phyloP scores from a whole-genome alignment of 805 yeast species.

The Cyberlindnera japonica region DNA sequence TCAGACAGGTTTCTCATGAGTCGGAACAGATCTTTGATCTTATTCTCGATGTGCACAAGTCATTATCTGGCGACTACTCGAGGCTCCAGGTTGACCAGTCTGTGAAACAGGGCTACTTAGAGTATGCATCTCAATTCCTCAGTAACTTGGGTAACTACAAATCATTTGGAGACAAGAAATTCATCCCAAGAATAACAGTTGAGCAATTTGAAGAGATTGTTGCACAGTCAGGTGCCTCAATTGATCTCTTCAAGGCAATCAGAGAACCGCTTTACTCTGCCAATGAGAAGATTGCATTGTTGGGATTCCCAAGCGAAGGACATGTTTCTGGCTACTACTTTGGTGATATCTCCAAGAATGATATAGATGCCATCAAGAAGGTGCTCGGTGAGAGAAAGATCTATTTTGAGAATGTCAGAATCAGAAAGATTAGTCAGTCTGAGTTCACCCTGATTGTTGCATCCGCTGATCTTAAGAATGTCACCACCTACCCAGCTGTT shows the following conservation, averaged over 20 bases:
- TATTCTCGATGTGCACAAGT: conserved; percentile 55
- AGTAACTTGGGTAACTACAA: conserved; percentile 76
- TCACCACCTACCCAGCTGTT: conserved; percentile 50
- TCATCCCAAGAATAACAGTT: conserved; percentile 59
- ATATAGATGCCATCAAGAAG: conserved; percentile 62
- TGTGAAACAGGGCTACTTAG: conserved; percentile 48
- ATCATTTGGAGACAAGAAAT: conserved; percentile 86
- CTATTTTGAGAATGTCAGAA: conserved; percentile 78
- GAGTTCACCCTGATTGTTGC: conserved; percentile 66
- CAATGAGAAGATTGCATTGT: conserved; percentile 44
- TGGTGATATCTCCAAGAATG: conserved; percentile 49
- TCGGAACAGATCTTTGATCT: conserved; percentile 73
- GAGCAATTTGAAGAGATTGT: conserved; percentile 49
- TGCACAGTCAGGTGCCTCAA: conserved; percentile 34
- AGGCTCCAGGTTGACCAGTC: conserved; percentile 35
- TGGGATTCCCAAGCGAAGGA: conserved; percentile 79
- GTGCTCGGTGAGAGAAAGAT: conserved; percentile 60
- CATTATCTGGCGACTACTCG: conserved; percentile 45
- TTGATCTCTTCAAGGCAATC: conserved; percentile 35
- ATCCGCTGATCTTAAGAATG: conserved; percentile 49
- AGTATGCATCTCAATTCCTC: conserved; percentile 72
- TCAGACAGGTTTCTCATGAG: conserved; percentile 80
- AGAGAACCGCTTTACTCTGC: conserved; percentile 48
- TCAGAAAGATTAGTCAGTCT: conserved; percentile 48
- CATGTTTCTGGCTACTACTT: conserved; percentile 74